Conservation (phyloP, 768 basidiomycete species). For the Stropharia rugosoannulata region DNA sequence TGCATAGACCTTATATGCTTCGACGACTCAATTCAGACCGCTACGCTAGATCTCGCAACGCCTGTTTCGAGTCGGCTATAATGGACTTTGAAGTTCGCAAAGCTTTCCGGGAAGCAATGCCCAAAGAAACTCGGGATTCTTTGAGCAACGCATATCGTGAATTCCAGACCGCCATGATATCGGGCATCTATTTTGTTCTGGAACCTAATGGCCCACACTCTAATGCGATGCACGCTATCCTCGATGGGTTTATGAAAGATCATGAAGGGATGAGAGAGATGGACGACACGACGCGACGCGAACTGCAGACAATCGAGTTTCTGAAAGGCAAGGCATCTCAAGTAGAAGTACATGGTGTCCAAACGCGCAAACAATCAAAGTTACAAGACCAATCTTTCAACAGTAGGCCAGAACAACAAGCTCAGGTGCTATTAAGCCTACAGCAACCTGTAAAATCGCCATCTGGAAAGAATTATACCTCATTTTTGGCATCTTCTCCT, state of each 20-base stretch:
- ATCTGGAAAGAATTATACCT: constrained; percentile 29
- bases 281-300: constrained; percentile 81
- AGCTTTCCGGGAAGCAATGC: constrained; percentile 59
- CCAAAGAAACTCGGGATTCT: constrained; percentile 65
- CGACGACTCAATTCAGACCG: constrained; percentile 77
- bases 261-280: constrained; percentile 64
- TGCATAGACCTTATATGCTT: constrained; percentile 87
- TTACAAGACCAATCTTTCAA: constrained; percentile 24
- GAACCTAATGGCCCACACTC: constrained; percentile 73
- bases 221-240: constrained; percentile 70
- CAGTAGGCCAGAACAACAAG: constrained; percentile 40
- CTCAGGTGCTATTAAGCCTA: constrained; percentile 50
- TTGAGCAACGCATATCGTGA: constrained; percentile 83
- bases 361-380: constrained; percentile 22
- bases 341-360: constrained; percentile 35
- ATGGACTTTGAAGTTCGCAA: constrained; percentile 82
- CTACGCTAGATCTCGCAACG: constrained; percentile 75
- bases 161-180: constrained; percentile 89
- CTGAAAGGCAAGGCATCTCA: constrained; percentile 68
- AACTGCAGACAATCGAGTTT: constrained; percentile 85
- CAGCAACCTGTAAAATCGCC: constrained; percentile 39
- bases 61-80: constrained; percentile 90
- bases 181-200: constrained; percentile 81
- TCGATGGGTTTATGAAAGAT: constrained; percentile 76
- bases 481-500: constrained; percentile 26